Evolutionary conservation across 148 eudicot genomes (phyloP), one percentile per base, ranked within the genome.

Genomic region (Rhododendron griersonianum): DNA sequence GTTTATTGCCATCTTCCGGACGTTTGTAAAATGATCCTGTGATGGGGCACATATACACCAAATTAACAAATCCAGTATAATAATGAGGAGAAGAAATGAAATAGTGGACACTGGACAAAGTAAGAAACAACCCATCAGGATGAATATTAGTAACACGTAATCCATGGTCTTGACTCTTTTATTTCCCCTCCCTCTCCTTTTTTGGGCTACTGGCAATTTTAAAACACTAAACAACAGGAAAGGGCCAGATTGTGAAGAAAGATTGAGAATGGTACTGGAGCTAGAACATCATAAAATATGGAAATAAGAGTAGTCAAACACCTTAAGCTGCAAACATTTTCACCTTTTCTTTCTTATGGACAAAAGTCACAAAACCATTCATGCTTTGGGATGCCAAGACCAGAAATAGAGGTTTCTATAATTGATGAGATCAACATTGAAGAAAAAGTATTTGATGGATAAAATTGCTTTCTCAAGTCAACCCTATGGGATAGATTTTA

Each of bases 21-120:
- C 89, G 51, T 87, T 84, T 65, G 92, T 89, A 79, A 92, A 92
- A 85, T 92, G 91, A 88, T 91, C 92, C 94, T 92, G 91, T 63
- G 37, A 81, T 80, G 80, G 55, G 74, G 73, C 86, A 39, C 51
- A 61, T 23, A 69, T 18, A 51, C n/a, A 23, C 7, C n/a, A 74
- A 50, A 25, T 30, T 51, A 55, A 33, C 73, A 47, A 16, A 88
- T 78, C 18, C 25, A 15, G 39, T 71, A 44, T 3, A 15, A 13
- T 73, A 51, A 47, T 73, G 35, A 18, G 85, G 51, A 45, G 61
- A 81, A 44, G 30, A 8, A n/a, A 25, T 13, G 74, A 59, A 61
- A 21, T 19, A 44, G 5, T 37, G 14, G 30, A 23, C 2, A 71
- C 25, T 71, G 35, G 18, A 82, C 48, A 73, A 33, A 35, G 75